Evolutionary conservation across 805 yeast species (phyloP).

Genomic region (Yarrowia sp.): DNA sequence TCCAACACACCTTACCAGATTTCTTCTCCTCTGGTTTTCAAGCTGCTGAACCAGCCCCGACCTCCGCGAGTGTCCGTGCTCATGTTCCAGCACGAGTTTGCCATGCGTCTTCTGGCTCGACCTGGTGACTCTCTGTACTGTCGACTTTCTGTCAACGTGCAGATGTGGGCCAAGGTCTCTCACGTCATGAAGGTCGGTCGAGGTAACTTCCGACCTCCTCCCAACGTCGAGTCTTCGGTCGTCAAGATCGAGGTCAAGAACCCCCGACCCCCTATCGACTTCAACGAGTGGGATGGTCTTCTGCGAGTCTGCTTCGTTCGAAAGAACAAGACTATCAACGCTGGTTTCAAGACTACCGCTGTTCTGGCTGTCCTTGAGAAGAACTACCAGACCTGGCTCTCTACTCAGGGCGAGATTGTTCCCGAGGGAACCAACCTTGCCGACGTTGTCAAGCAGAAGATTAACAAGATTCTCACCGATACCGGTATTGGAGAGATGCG

Average conservation of each 20-base stretch:
- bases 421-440: slow-evolving; percentile 38
- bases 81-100: slow-evolving; percentile 98
- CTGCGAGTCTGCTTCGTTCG: slow-evolving; percentile 87
- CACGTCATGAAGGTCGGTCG: slow-evolving; percentile 98
- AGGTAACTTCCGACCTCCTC: slow-evolving; percentile 96
- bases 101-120: slow-evolving; percentile 84
- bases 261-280: slow-evolving; percentile 93
- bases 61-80: slow-evolving; percentile 94
- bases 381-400: slow-evolving; percentile 77
- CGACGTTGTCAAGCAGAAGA: slow-evolving; percentile 58
- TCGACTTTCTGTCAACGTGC: slow-evolving; percentile 92
- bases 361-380: slow-evolving; percentile 78
- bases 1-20: slow-evolving; percentile 98
- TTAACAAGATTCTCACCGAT: slow-evolving; percentile 68
- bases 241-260: slow-evolving; percentile 87
- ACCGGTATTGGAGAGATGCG: slow-evolving; percentile 83
- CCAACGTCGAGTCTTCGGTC: slow-evolving; percentile 95
- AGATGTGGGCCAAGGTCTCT: slow-evolving; percentile 99
- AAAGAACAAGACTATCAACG: slow-evolving; percentile 86
- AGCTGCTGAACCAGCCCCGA: slow-evolving; percentile 79
- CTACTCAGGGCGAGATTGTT: slow-evolving; percentile 41
- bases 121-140: slow-evolving; percentile 96
- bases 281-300: slow-evolving; percentile 95
- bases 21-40: slow-evolving; percentile 93
- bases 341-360: slow-evolving; percentile 83